These are phyloP conservation scores for Annona cherimola DNA, from an alignment of 164 flowering plant genomes.

Conservation along the genomic window DNA sequence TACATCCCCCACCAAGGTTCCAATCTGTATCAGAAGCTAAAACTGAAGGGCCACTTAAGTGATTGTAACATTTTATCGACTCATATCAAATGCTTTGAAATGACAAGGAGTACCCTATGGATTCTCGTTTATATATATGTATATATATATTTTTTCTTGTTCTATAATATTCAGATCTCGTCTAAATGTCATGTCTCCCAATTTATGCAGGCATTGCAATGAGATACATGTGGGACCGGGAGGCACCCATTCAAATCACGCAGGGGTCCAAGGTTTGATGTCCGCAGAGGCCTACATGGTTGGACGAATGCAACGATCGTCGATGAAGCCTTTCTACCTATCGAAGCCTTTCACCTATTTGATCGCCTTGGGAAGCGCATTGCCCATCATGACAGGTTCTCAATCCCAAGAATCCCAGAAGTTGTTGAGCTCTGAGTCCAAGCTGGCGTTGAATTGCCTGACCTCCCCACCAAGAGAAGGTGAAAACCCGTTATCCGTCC, in stretches of 20 bases:
- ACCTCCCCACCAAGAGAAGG: slow-evolving; percentile 80
- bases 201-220: slow-evolving; percentile 60
- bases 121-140: no score
- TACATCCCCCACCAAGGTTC: not conserved
- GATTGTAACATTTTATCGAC: no score
- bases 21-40: not conserved
- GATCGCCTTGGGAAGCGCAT: slow-evolving; percentile 86
- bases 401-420: slow-evolving; percentile 81
- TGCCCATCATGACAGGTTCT: slow-evolving; percentile 71
- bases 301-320: slow-evolving; percentile 59
- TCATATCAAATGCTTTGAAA: no score
- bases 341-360: slow-evolving; percentile 77
- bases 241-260: slow-evolving; percentile 91
- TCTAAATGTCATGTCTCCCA: not conserved
- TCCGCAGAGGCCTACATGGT: slow-evolving; percentile 65
- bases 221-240: slow-evolving; percentile 87
- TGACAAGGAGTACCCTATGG: no score
- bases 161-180: not conserved
- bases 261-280: slow-evolving; percentile 49
- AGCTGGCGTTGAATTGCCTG: slow-evolving; percentile 89
- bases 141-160: no score
- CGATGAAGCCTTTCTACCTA: slow-evolving; percentile 64
- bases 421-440: slow-evolving; percentile 92
- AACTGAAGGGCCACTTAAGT: not conserved
- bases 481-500: slow-evolving; percentile 84